Evolutionary conservation across 768 basidiomycete species (phyloP).

Genomic region (Lactarius hengduanensis): DNA sequence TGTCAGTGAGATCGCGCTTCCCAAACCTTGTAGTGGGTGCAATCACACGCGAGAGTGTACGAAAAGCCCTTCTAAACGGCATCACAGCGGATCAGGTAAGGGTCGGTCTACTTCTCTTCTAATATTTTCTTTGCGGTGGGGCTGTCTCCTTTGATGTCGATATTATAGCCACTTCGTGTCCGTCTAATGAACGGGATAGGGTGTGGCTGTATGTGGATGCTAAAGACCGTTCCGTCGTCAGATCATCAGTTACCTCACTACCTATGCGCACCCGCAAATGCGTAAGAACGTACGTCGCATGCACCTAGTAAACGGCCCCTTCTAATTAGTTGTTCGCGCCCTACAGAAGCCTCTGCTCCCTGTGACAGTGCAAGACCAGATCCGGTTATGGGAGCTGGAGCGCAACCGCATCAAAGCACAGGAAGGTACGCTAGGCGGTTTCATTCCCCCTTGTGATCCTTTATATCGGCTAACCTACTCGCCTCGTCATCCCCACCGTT

Average conservation of each 20-base stretch:
- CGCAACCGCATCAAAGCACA: constrained; percentile 84
- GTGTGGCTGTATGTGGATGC: not conserved
- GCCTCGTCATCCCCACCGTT: not conserved
- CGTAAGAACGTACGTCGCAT: constrained; percentile 70
- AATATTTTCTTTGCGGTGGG: not conserved
- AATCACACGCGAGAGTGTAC: constrained; percentile 93
- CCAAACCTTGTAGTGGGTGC: constrained; percentile 96
- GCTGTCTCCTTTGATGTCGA: not conserved
- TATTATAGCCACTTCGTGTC: not conserved
- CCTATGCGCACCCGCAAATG: constrained; percentile 98
- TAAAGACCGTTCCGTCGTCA: constrained; percentile 36
- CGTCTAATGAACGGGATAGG: not conserved
- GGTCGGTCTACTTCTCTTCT: not conserved
- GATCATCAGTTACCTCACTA: constrained; percentile 94
- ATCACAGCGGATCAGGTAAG: constrained; percentile 94
- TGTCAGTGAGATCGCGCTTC: constrained; percentile 89
- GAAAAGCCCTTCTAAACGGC: constrained; percentile 89
- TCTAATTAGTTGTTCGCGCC: constrained; percentile 1
- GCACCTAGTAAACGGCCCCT: constrained; percentile 9
- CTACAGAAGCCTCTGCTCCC: constrained; percentile 86
- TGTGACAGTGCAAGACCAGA: constrained; percentile 97
- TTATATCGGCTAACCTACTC: not conserved
- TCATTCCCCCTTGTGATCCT: not conserved
- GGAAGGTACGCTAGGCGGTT: constrained; percentile 62
- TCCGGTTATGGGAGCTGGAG: constrained; percentile 96